Evolutionary conservation across 768 basidiomycete species (phyloP), one percentile per base, ranked within the genome.

Genomic region (Amanita rimosa): DNA sequence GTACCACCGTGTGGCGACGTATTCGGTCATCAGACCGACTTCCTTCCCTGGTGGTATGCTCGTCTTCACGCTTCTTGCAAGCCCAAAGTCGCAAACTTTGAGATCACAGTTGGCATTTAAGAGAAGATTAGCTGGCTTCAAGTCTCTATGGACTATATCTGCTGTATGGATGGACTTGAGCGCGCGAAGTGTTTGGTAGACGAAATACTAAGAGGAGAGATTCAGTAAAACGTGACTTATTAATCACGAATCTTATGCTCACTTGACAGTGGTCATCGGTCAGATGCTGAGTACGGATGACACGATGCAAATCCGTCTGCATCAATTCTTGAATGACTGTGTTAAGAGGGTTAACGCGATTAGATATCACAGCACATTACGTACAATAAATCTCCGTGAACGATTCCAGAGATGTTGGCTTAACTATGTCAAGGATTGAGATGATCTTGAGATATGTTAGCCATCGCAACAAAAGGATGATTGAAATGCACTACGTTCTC

Each of bases 1-100:
- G 62, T 97, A 98, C 95, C 95, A 97, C 59, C 94, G 74, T 11
- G 95, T 97, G 1, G 94, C 93, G 19, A 97, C 94, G 56, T 98
- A 97, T 77, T 95, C 90, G 6, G 85, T 88, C 78, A 89, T 83
- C 57, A 87, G 87, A 90, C 41, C 41, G 7, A 43, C 27, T 27
- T 43, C 41, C 24, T 43, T 43, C 16, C 41, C 41, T 26, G 41
- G 41, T 16, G 41, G 41, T 27, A 43, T 43, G 41, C 41, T 43
- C 41, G 41, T 43, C 24, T 43, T 43, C n/a, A 43, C 41, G 27
- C 41, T 43, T 14, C 89, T 79, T 1, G 89, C 90, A 22, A 92
- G 79, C 6, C 89, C 89, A 63, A 93, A 93, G 60, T 92, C 90
- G 63, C 86, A 89, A 48, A 90, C 91, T 70, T 95, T 95, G 48